A percentile compares a stretch with the other conserved stretches of the same genome.
phyloP scores from a whole-genome alignment of 2,329 filamentous ascomycete genomes.

The Stylonectria norvegica region DNA sequence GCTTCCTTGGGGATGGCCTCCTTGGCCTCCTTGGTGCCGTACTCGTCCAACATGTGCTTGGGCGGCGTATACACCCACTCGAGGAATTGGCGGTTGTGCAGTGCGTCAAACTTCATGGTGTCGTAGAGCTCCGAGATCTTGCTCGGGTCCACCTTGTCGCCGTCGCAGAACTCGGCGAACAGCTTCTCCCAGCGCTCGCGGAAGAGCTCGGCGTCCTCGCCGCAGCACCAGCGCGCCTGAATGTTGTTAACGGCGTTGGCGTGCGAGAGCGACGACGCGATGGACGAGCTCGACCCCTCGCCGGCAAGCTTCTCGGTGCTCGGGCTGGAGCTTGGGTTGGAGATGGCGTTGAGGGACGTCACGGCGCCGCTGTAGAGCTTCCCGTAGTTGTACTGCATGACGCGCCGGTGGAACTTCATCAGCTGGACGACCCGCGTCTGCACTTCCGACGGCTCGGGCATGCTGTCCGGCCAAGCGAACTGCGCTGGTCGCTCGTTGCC shows the following conservation, averaged over 20 bases:
- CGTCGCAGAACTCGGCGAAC: conserved; percentile 93
- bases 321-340: conserved; percentile 50
- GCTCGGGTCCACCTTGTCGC: conserved; percentile 96
- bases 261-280: conserved; percentile 54
- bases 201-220: conserved; percentile 92
- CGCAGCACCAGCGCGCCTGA: conserved; percentile 91
- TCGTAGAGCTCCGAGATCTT: conserved; percentile 99
- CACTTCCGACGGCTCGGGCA: conserved; percentile 90
- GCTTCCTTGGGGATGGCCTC: conserved; percentile 39
- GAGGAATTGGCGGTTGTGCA: conserved; percentile 93
- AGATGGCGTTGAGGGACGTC: conserved; percentile 58
- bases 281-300: conserved; percentile 41
- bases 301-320: conserved; percentile 44
- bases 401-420: conserved; percentile 94
- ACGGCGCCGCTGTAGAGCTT: conserved; percentile 69
- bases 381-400: conserved; percentile 92
- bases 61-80: conserved; percentile 97
- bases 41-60: conserved; percentile 69
- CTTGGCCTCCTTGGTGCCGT: conserved; percentile 40
- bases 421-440: conserved; percentile 88
- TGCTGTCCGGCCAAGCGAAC: conserved; percentile 96
- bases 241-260: conserved; percentile 65
- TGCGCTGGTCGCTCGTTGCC: conserved; percentile 92
- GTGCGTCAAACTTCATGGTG: conserved; percentile 98
- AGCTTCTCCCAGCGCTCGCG: conserved; percentile 98